phyloP scores from a whole-genome alignment of 768 basidiomycete genomes.

The Grammothele lineata region DNA sequence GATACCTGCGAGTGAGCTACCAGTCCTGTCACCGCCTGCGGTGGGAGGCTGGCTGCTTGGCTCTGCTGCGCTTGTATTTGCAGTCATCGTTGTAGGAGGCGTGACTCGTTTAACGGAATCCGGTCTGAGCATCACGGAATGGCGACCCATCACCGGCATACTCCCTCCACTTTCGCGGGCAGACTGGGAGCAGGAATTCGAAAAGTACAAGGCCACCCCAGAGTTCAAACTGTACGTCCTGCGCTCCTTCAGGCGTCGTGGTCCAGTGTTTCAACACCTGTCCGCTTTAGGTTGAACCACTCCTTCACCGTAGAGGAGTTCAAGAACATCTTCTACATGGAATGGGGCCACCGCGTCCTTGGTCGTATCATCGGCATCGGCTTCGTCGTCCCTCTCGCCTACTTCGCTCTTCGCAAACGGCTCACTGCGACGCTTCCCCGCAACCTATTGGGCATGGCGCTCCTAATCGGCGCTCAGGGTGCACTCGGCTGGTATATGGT shows the following conservation, averaged over 20 bases:
- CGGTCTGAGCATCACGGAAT: constrained; percentile 96
- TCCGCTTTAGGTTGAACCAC: constrained; percentile 70
- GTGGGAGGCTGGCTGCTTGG: constrained; percentile 84
- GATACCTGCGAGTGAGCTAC: constrained; percentile 29
- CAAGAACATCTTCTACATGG: constrained; percentile 97
- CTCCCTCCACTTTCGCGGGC: constrained; percentile 73
- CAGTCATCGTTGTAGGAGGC: constrained; percentile 92
- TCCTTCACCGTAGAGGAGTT: constrained; percentile 86
- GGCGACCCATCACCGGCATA: constrained; percentile 88
- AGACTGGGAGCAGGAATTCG: constrained; percentile 86
- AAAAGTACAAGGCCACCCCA: constrained; percentile 91
- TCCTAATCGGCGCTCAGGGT: constrained; percentile 89
- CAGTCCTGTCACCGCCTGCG: constrained; percentile 58
- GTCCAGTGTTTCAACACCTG: background rate
- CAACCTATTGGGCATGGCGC: constrained; percentile 68
- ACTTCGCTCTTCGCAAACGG: constrained; percentile 69
- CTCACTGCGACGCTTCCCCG: constrained; percentile 59
- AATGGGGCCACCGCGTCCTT: constrained; percentile 93
- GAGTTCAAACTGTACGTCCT: constrained; percentile 87
- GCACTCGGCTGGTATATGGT: constrained; percentile 99
- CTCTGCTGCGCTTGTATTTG: constrained; percentile 84
- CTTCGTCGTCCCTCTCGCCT: constrained; percentile 81
- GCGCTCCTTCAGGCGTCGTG: no score
- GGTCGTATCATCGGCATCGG: constrained; percentile 82
- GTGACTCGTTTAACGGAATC: constrained; percentile 96